Base-by-base conservation (phyloP, 306 rosid genomes). In the Prunus mume region DNA sequence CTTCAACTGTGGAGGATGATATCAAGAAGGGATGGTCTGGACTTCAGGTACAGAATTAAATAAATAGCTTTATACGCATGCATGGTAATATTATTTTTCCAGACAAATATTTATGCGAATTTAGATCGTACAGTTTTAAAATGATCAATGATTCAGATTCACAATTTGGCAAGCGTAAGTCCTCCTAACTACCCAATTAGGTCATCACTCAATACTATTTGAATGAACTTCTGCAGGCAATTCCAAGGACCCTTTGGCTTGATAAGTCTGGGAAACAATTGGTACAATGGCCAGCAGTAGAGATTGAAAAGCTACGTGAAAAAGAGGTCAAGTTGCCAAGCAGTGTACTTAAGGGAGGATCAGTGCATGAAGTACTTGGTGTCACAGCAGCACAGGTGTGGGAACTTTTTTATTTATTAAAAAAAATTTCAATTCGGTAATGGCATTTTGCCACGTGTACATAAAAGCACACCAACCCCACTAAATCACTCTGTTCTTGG, bases 21-120 rank as follows among this genome's bases (percentile, higher is more conserved):
- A 41, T 79, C 72, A 86, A 85, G 65, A 91, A 90, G 75, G 98
- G 98, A 51, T 93, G 98, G 98, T 82, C 94, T 6, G 98, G 98
- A n/a, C 18, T 93, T 38, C 98, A 93, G 83, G 98, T 91, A 88
- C 76, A 71, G 43, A 62, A 32, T 2, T 12, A 13, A 14, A 19
- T 6, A 3, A 76, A 4, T 57, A 2, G 20, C 22, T 8, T 38
- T 38, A n/a, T 38, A 38, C 1, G 50, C 50, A 9, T 38, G 43
- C 9, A 7, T 38, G 9, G 43, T 38, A 38, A 34, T 34, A 2
- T 34, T 34, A 34, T 34, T 34, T 34, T 34, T 34, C 41, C 0
- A 34, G 9, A 34, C 41, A 34, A 34, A 6, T 34, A 34, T 5
- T 34, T 34, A 6, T 5, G 41, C 41, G 1, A 34, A 34, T 34